Evolutionary conservation across 257 asterid species (phyloP).

Genomic region (Gentiana dahurica): DNA sequence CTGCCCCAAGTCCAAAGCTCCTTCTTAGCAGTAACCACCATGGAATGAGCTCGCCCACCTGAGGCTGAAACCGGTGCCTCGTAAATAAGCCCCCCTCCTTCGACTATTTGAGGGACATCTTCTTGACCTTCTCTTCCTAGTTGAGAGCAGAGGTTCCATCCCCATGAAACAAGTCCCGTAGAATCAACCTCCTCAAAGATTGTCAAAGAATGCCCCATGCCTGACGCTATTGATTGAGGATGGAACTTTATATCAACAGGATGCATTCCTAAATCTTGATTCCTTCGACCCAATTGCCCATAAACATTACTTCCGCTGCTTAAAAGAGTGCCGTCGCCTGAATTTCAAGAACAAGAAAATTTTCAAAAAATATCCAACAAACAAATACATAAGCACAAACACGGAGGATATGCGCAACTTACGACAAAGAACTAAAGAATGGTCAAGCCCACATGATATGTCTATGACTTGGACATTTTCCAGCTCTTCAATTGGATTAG

Average conservation of each 20-base stretch:
- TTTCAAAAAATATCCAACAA: conserved; percentile 3
- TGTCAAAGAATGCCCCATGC: conserved; percentile 86
- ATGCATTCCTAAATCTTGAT: conserved; percentile 52
- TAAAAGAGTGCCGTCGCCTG: conserved; percentile 69
- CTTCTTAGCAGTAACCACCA: conserved; percentile 44
- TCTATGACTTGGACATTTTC: conserved; percentile 43
- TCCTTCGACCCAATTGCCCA: conserved; percentile 70
- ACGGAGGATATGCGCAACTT: conserved; percentile 19
- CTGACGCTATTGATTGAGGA: conserved; percentile 58
- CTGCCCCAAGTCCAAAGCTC: conserved; percentile 92
- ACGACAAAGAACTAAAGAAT: conserved; percentile 69
- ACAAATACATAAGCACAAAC: conserved; percentile 1
- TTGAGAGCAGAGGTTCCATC: conserved; percentile 76
- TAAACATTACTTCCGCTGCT: conserved; percentile 88
- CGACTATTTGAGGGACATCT: conserved; percentile 39
- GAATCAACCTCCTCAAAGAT: conserved; percentile 34
- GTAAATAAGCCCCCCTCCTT: conserved; percentile 20
- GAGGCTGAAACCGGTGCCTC: conserved; percentile 43
- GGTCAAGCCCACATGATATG: conserved; percentile 83
- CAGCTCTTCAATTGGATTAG: conserved; percentile 59
- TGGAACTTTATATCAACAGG: conserved; percentile 30
- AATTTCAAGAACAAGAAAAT: conserved; percentile 11
- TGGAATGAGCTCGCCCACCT: conserved; percentile 79
- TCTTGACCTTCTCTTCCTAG: conserved; percentile 72
- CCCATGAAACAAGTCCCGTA: conserved; percentile 61